These are phyloP conservation scores for Hypholoma sublateritium DNA, from an alignment of 768 basidiomycete genomes.

Conservation along the genomic window DNA sequence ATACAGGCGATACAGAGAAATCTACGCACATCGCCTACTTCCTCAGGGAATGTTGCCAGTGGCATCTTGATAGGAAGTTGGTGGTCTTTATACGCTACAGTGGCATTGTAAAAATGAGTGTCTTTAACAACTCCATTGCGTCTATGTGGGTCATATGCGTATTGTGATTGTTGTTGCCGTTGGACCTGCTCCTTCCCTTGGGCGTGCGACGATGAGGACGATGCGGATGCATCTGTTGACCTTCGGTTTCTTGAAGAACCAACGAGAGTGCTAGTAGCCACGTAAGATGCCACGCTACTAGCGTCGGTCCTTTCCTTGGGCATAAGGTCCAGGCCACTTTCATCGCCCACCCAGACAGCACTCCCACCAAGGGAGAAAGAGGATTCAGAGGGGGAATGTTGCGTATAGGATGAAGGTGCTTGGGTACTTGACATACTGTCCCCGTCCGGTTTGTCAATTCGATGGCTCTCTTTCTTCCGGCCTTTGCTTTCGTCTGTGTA, in stretches of 20 bases:
- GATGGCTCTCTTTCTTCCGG: slow-evolving; percentile 29
- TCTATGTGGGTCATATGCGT: slow-evolving; percentile 44
- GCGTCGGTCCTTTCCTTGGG: slow-evolving; percentile 43
- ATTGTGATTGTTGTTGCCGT: slow-evolving; percentile 35
- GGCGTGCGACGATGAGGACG: slow-evolving; percentile 66
- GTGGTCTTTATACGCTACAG: slow-evolving; percentile 80
- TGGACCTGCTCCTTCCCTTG: slow-evolving; percentile 40
- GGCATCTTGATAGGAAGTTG: slow-evolving; percentile 91
- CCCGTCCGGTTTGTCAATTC: slow-evolving; percentile 31
- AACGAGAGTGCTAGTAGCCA: slow-evolving; percentile 38
- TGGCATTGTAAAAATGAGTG: slow-evolving; percentile 92
- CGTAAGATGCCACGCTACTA: slow-evolving; percentile 40
- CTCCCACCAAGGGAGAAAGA: slow-evolving; percentile 80
- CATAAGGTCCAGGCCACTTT: slow-evolving; percentile 53
- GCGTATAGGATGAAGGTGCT: slow-evolving; percentile 26
- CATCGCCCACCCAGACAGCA: slow-evolving; percentile 84
- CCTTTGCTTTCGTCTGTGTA: slow-evolving; percentile 34
- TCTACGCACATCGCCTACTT: slow-evolving; percentile 87
- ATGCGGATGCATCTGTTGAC: slow-evolving; percentile 76
- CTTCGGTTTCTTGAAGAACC: slow-evolving; percentile 49
- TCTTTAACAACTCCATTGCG: slow-evolving; percentile 67
- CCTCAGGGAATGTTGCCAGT: slow-evolving; percentile 84
- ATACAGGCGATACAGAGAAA: slow-evolving; percentile 1
- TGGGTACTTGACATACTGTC: slow-evolving; percentile 33
- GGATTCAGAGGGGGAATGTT: slow-evolving; percentile 64